Evolutionary conservation across 169 alveolate species (phyloP), one percentile per base, ranked within the genome.

Genomic region (Cardiosporidium cionae): DNA sequence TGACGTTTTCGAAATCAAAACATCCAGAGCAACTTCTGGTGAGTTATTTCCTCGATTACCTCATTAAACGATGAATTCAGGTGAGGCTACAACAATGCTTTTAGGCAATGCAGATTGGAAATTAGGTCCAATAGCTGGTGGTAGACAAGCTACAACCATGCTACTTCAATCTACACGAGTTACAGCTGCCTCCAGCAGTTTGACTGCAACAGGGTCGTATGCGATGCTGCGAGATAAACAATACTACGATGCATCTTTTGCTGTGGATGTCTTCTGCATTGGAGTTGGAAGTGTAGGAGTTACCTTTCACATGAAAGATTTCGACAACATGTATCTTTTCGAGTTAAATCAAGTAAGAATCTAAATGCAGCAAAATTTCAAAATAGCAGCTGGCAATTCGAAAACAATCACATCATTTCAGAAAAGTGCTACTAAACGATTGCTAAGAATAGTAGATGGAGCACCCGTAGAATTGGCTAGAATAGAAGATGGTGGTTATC

Each of bases 361-460:
- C n/a, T 2, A n/a, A 3, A 62, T 37, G 23, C 71, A 16, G 65
- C 62, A 9, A 7, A 22, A 9, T 67, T 7, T 9, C 25, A n/a
- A 27, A 31, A 67, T 22, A 16, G 65, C 73, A 4, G 5, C 29
- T 66, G 62, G 22, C 5, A 9, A 4, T 9, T 29, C 9, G 16
- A 44, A 44, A 9, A 16, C 58, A 25, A 66, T 44, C 58, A 44
- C n/a, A n/a, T 44, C 27, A 16, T 16, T 16, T 16, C 27, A 65
- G 62, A 65, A 73, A 35, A 93, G 91, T 36, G 93, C 91, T 33
- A 86, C 70, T 72, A 91, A 91, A 74, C 72, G 96, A 64, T 80
- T 91, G 32, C 70, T 91, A 37, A 74, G 95, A 33, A 84, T 91
- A 64, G 84, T 82, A 37, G 88, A 90, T 64, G 93, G 95, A 16